phyloP scores from a whole-genome alignment of 208 protist species.

The Trypanosoma melophagium region DNA sequence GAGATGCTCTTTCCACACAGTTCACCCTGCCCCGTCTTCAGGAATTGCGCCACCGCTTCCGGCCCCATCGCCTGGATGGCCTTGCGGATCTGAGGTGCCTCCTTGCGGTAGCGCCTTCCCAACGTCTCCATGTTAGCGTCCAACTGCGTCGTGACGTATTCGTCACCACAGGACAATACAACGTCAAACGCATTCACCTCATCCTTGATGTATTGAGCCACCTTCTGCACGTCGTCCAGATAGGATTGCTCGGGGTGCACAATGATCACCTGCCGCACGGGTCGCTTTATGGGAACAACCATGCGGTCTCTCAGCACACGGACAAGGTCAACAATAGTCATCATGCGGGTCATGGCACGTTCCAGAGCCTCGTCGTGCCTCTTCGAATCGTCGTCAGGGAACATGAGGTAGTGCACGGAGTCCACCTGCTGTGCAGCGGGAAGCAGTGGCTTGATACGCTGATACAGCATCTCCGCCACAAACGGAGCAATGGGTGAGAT shows the following conservation, averaged over 20 bases:
- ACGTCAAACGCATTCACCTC: conserved; percentile 93
- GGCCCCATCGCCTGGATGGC: conserved; percentile 69
- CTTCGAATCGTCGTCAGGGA: conserved; percentile 79
- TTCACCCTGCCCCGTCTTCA: conserved; percentile 41
- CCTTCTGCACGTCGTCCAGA: conserved; percentile 68
- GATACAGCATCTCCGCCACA: conserved; percentile 98
- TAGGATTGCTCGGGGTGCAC: conserved; percentile 78
- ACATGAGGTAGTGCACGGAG: conserved; percentile 93
- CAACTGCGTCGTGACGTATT: conserved; percentile 85
- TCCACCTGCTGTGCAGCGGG: conserved; percentile 78
- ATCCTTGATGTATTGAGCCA: conserved; percentile 89
- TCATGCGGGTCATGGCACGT: conserved; percentile 85
- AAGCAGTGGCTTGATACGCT: conserved; percentile 93
- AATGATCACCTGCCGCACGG: conserved; percentile 89
- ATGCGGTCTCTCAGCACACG: conserved; percentile 94
- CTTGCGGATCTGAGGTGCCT: conserved; percentile 80
- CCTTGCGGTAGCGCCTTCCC: conserved; percentile 86
- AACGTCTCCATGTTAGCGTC: conserved; percentile 90
- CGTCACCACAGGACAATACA: conserved; percentile 53
- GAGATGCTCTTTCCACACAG: conserved; percentile 72
- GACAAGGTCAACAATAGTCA: conserved; percentile 92
- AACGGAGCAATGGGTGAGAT: conserved; percentile 99
- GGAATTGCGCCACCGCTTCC: conserved; percentile 51
- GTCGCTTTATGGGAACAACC: conserved; percentile 91
- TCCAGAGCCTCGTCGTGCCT: conserved; percentile 75